Conservation (phyloP, 768 basidiomycete species). For the Boletus insuetus region DNA sequence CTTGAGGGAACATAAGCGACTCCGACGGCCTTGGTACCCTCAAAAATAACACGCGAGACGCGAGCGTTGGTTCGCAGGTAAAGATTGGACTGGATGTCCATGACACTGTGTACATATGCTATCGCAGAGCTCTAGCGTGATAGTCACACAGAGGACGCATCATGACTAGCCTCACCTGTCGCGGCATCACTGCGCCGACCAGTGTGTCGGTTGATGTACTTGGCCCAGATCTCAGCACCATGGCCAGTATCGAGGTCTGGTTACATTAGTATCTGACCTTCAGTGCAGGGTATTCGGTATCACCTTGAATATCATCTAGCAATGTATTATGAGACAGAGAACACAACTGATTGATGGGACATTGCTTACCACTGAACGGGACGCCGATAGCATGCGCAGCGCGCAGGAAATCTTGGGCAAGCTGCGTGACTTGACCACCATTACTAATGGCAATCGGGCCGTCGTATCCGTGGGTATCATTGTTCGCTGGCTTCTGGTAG, state of each 20-base stretch:
- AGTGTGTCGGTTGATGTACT: constrained; percentile 73
- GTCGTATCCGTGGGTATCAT: constrained; percentile 65
- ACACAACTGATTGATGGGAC: too few species aligned
- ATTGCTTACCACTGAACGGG: constrained; percentile 57
- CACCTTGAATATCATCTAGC: too few species aligned
- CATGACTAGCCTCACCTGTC: constrained; percentile 41
- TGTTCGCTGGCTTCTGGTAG: constrained; percentile 72
- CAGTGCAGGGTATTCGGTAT: background rate
- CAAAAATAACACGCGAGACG: constrained; percentile 70
- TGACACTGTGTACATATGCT: constrained; percentile 71
- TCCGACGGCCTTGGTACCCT: constrained; percentile 68
- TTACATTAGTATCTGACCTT: background rate
- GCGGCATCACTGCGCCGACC: constrained; percentile 72
- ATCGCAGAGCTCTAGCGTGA: background rate
- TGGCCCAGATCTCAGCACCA: constrained; percentile 71
- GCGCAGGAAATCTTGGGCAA: constrained; percentile 69
- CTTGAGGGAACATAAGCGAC: constrained; percentile 66
- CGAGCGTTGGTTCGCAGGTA: constrained; percentile 64
- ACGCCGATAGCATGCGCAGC: constrained; percentile 59
- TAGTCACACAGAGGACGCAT: background rate
- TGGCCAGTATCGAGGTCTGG: constrained; percentile 57
- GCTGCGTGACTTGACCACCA: constrained; percentile 58
- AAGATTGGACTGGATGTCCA: constrained; percentile 65
- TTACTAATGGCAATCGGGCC: constrained; percentile 75
- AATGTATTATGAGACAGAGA: too few species aligned